Evolutionary conservation across 78 protist genomes (phyloP), one percentile per base, ranked within the genome.

Genomic region (Thecamonas trahens): DNA sequence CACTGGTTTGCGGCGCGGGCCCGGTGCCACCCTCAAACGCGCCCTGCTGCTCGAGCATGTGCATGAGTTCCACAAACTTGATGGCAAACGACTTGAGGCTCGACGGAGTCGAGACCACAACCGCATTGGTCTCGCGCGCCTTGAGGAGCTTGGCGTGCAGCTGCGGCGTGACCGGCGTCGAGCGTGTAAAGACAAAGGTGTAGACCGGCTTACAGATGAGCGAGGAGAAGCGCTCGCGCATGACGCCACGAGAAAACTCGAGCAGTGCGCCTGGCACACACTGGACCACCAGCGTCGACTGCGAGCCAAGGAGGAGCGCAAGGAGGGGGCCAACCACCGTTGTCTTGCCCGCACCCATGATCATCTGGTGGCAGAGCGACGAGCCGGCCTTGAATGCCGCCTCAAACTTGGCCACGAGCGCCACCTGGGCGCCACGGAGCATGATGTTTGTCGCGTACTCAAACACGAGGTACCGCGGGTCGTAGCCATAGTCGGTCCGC

Each of bases 311-410:
- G 31, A 85, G 28, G 28, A 78, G 73, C 3, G 81, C 75, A 28
- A 85, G 61, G 55, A 79, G 69, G 26, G 90, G 90, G 17, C 60
- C 72, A 28, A 85, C 78, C 49, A 85, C 90, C 22, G 83, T 79
- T 17, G 90, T 85, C 76, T 85, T 85, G 52, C 90, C 90, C 14
- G 78, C 72, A 26, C 87, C 90, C 90, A 84, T 84, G 63, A 84
- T 72, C 66, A 84, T 57, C 73, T 84, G 87, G 31, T 69, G 82
- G 35, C 63, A 80, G 3, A 47, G 57, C 22, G 54, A 0, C 64
- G 1, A 22, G 44, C 72, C 78, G 9, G 9, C 52, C 18, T 35
- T 17, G 18, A 49, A 55, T 4, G 3, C 15, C 18, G n/a, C n/a
- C 47, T 2, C 42, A 29, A 17, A 72, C 39, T n/a, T 64, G 64